Evolutionary conservation across 257 asterid species (phyloP).

Genomic region (Anisodus tanguticus): DNA sequence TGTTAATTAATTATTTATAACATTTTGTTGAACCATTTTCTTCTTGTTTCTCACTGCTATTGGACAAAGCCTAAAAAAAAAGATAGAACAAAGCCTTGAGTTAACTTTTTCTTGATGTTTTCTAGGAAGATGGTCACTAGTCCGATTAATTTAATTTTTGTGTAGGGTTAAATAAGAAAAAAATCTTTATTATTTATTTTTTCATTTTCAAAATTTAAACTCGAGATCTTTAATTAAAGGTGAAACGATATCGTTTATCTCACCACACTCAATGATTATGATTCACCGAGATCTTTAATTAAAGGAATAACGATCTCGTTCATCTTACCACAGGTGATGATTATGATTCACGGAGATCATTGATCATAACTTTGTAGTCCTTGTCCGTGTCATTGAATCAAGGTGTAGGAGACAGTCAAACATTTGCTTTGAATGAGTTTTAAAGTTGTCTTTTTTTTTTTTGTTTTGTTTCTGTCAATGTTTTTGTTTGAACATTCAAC

Average conservation of each 20-base stretch:
- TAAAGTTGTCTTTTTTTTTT: not conserved
- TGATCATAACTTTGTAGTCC: not conserved
- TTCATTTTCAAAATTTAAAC: too few relatives aligned
- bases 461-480: not conserved
- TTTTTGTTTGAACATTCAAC: constrained; percentile 5
- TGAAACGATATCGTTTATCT: too few relatives aligned
- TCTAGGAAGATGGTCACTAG: not conserved
- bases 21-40: constrained; percentile 4
- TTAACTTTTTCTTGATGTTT: not conserved
- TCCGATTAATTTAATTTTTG: too few relatives aligned
- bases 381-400: not conserved
- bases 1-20: not conserved
- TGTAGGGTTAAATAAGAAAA: too few relatives aligned
- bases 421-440: constrained; percentile 1
- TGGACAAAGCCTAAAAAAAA: not conserved
- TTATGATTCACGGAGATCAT: not conserved
- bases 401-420: not conserved
- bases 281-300: too few relatives aligned
- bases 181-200: too few relatives aligned
- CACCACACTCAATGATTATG: too few relatives aligned
- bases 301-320: too few relatives aligned
- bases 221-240: too few relatives aligned
- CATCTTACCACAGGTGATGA: not conserved
- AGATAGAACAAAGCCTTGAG: not conserved
- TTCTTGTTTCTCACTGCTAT: not conserved